Evolutionary conservation across 768 basidiomycete species (phyloP), one percentile per base, ranked within the genome.

Genomic region (Melanogaster broomeanus): DNA sequence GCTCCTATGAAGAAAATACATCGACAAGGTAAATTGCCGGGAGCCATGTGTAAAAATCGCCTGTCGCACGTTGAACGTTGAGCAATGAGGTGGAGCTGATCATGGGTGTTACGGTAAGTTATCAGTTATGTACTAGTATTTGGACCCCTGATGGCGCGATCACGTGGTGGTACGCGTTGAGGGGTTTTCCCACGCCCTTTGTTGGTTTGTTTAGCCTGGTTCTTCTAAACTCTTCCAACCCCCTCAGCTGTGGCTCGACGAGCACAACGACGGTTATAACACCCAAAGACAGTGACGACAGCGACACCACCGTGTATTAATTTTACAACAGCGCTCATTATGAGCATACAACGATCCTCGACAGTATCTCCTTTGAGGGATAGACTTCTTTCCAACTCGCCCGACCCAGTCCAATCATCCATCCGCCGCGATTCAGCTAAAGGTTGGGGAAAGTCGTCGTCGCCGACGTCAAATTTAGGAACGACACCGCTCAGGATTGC

Each of bases 401-500:
- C 83, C 13, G 84, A 85, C 66, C 77, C 80, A 47, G 80, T 83
- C 62, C 84, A 84, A 64, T 79, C 77, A 27, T 82, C 82, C 16
- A 84, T 84, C 54, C 72, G 77, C 61, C 79, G 83, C 48, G 79
- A 84, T 58, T 84, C 85, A 34, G 82, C 80, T 49, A 77, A 81
- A 71, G 83, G 83, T 55, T 85, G 87, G 83, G 72, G 67, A 30
- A 77, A 81, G 22, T 71, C 80, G 4, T 71, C 78, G 19, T 54
- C 62, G 3, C 42, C 60, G 9, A 42, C 24, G n/a, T 56, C 66
- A 24, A 52, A 76, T 27, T 15, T 45, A 1, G 64, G 56, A 25
- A 83, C 79, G 0, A 83, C 86, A 0, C 89, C 89, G 19, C 80
- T 91, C 39, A 80, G 87, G 54, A 89, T 91, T 56, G 71, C 85